These are phyloP conservation scores for Xylariaceae sp. DNA, from an alignment of 2,329 filamentous ascomycete genomes.

Conservation along the genomic window DNA sequence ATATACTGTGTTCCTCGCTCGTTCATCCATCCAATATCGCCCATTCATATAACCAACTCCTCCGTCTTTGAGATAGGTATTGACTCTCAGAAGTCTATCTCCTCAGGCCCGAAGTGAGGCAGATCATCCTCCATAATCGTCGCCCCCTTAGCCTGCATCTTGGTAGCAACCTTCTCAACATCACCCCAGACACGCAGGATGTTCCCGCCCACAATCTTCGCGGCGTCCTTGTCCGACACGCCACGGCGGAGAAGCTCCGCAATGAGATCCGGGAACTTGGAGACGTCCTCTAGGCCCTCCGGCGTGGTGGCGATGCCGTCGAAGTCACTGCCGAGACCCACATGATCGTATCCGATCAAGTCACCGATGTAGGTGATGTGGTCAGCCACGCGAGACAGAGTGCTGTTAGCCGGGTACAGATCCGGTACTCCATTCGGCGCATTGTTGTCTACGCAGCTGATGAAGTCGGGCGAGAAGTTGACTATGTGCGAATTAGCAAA, in stretches of 20 bases:
- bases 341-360: slow-evolving; percentile 78
- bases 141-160: slow-evolving; percentile 56
- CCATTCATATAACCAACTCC: neutral
- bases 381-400: slow-evolving; percentile 68
- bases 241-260: slow-evolving; percentile 68
- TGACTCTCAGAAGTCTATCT: neutral
- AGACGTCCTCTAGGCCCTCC: slow-evolving; percentile 74
- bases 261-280: slow-evolving; percentile 74
- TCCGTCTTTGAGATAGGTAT: neutral
- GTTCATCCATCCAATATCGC: neutral
- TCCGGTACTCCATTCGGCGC: slow-evolving; percentile 61
- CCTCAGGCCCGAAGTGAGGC: slow-evolving; percentile 7
- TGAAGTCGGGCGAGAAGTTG: slow-evolving; percentile 79
- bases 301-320: slow-evolving; percentile 69
- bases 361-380: slow-evolving; percentile 81
- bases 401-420: slow-evolving; percentile 62
- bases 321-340: slow-evolving; percentile 85
- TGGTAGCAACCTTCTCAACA: slow-evolving; percentile 64
- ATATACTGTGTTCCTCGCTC: neutral
- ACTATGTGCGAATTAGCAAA: slow-evolving; percentile 38
- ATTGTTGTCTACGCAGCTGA: slow-evolving; percentile 63
- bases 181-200: slow-evolving; percentile 77
- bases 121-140: slow-evolving; percentile 51
- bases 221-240: slow-evolving; percentile 66
- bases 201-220: slow-evolving; percentile 74